Evolutionary conservation across 2,329 filamentous ascomycete species (phyloP), one percentile per base, ranked within the genome.

Genomic region (Arthroderma uncinatum): DNA sequence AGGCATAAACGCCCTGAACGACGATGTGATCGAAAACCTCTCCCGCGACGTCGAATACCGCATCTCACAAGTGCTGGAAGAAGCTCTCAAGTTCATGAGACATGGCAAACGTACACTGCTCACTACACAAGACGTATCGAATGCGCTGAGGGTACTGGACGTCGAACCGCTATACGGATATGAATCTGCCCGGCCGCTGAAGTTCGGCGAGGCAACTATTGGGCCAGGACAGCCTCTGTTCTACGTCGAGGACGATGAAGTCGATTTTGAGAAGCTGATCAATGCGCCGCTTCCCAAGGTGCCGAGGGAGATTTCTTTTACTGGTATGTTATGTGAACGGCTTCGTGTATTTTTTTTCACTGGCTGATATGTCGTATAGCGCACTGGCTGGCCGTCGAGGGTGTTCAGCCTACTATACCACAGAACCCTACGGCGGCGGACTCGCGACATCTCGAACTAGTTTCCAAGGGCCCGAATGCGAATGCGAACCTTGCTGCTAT

Each of bases 251-350:
- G 93, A 98, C 70, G 93, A 98, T 68, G 93, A 98, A 76, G 86
- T 97, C 56, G 93, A 98, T 72, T 97, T 98, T 68, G 93, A 98
- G 76, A 97, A 97, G 77, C 78, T 98, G 63, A 96, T 98, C 70
- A 98, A 98, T 74, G 90, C 90, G 62, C 89, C 93, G 3, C 74
- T 98, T 63, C 93, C 93, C 25, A 96, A 94, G 72, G 91, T 98
- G 30, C 93, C 93, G 34, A 81, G 92, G 53, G 93, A 98, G 71
- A 86, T 93, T 65, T 89, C 84, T 60, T 92, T 96, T 68, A 97
- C 92, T 40, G 87, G 89, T 92, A 75, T 57, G 79, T 64, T 21
- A n/a, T 16, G 54, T 28, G 12, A 8, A 25, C 53, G 25, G 30
- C 10, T 23, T 28, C 47, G 10, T 55, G 42, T 9, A n/a, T 50